Base-by-base conservation (phyloP, 164 flowering plant species). In the Liriodendron chinense region DNA sequence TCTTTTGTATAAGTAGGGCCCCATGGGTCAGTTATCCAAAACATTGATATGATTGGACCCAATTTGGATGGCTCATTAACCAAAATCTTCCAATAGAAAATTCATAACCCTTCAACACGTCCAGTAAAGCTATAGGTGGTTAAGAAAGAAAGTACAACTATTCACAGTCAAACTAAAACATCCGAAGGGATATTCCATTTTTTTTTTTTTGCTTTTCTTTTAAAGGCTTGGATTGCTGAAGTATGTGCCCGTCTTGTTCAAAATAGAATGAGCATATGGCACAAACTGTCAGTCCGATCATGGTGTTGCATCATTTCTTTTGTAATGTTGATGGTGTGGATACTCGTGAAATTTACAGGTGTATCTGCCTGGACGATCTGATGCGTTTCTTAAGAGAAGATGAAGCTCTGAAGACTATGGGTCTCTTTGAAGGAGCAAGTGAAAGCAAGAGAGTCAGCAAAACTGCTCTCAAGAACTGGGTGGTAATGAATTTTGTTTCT, bases 371-470 rank as follows among this genome's bases (percentile, higher is more conserved):
- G 9, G 84, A 78, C 22, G 91, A 89, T 78, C 23, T 89, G 57
- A 71, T 85, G 92, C 84, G 87, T 9, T 89, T 86, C 68, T 74
- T 89, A 89, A 77, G 74, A 66, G 83, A 84, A 59, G 91, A 83
- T 73, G 91, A 89, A 77, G 89, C 91, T 49, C 7, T 16, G 59
- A 88, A 77, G 80, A 80, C 89, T 57, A 78, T 89, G 79, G 75
- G 70, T 73, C 84, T 78, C 69, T 81, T 89, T 75, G 89, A 85
- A 78, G 89, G 87, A 83, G 78, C 77, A 49, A 49, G 69, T 53
- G 87, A 85, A 64, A 76, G 48, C 34, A 81, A 84, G 14, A 76
- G 79, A 76, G 85, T 89, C 74, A 85, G 86, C 86, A 86, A 84
- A 75, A 22, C 79, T 34, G 68, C 90, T 70, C 82, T 89, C 8